These are phyloP conservation scores for Fusarium foetens DNA, from an alignment of 2,329 filamentous ascomycete species.

Conservation along the genomic window DNA sequence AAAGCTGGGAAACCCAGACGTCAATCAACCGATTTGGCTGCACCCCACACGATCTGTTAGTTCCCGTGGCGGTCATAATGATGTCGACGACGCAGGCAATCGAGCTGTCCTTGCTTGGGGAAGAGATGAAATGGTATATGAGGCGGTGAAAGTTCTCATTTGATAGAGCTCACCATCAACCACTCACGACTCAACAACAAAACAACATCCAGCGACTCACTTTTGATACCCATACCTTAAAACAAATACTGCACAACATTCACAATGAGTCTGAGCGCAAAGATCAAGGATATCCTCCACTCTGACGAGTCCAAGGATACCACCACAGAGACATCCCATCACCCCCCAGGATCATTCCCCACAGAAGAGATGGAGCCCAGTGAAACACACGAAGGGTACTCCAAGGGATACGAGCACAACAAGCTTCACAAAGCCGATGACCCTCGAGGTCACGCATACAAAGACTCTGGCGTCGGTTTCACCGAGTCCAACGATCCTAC, in stretches of 20 bases:
- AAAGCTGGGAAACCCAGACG: conserved; percentile 12
- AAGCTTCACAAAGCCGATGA: conserved; percentile 39
- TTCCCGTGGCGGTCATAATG: conserved; percentile 25
- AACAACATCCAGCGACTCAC: not conserved
- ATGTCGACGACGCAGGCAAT: conserved; percentile 26
- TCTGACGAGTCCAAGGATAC: conserved; percentile 9
- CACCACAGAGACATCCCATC: not conserved
- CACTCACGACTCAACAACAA: not conserved
- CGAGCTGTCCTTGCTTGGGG: conserved; percentile 7
- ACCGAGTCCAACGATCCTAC: conserved; percentile 5
- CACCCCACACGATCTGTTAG: conserved; percentile 26
- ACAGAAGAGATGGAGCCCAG: conserved; percentile 26
- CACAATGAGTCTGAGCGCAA: conserved; percentile 25
- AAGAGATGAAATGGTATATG: conserved; percentile 11
- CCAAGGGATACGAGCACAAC: conserved; percentile 25
- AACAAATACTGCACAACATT: not conserved
- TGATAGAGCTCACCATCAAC: not conserved
- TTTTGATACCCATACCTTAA: not conserved
- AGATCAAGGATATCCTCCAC: conserved; percentile 27
- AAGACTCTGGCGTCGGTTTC: conserved; percentile 28
- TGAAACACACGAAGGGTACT: conserved; percentile 3
- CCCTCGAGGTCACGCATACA: conserved; percentile 30
- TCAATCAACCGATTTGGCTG: conserved; percentile 17
- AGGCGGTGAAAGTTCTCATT: not conserved
- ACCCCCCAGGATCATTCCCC: conserved; percentile 37